phyloP scores from a whole-genome alignment of 2,329 filamentous ascomycete genomes.

The Pseudocercospora musae region DNA sequence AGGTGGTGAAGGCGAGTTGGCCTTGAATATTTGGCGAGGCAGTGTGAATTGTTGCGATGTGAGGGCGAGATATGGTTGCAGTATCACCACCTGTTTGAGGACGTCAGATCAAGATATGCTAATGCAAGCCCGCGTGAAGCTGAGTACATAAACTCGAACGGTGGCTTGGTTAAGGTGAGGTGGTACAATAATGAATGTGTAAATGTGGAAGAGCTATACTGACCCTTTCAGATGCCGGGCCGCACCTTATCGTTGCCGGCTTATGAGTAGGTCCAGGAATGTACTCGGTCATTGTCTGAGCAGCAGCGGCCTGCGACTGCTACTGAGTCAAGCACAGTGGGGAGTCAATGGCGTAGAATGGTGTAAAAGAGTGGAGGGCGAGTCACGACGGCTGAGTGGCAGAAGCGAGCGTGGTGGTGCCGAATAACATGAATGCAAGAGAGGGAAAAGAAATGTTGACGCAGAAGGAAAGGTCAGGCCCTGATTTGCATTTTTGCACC shows the following conservation, averaged over 20 bases:
- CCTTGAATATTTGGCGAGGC: neutral
- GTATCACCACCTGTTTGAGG: constrained; percentile 13
- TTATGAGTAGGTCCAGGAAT: neutral
- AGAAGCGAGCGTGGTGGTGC: neutral
- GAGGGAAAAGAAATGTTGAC: neutral
- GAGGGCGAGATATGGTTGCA: constrained; percentile 37
- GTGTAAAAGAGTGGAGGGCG: neutral
- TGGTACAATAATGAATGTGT: neutral
- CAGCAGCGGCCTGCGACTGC: neutral
- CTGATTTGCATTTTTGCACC: no score
- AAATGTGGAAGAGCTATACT: neutral
- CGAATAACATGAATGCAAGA: no score
- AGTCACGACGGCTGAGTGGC: neutral
- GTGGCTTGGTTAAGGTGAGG: neutral
- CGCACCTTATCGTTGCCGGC: neutral
- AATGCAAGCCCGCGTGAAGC: neutral
- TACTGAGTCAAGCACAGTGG: constrained; percentile 1
- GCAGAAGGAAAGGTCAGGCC: neutral
- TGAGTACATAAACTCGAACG: neutral
- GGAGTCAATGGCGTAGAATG: neutral
- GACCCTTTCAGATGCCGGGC: neutral
- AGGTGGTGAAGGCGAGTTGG: constrained; percentile 27
- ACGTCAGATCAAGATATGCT: neutral
- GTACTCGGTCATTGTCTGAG: neutral
- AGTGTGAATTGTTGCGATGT: neutral